A percentile compares a stretch with the other conserved stretches of the same genome.
These are phyloP conservation scores for Bryum argenteum DNA, from an alignment of 225 moss, liverwort and hornwort genomes.

Conservation along the genomic window DNA sequence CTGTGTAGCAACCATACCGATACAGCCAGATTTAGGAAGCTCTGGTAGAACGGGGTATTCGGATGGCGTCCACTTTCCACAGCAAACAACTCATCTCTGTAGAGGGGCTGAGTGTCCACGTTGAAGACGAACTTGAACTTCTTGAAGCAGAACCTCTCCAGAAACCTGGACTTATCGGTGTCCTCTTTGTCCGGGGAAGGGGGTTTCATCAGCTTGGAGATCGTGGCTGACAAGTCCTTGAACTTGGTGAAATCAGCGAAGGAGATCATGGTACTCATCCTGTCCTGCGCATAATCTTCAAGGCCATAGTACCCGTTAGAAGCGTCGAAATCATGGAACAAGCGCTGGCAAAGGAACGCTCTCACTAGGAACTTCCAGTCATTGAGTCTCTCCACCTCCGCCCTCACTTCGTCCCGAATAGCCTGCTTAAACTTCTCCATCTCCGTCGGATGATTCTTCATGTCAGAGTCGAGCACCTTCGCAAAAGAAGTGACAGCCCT, in stretches of 20 bases:
- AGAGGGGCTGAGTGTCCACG: constrained; percentile 4
- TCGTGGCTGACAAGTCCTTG: constrained; percentile 45
- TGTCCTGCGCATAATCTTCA: not conserved
- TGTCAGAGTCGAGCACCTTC: constrained; percentile 30
- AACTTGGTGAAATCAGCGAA: constrained; percentile 34
- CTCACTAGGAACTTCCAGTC: constrained; percentile 53
- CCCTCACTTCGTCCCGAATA: constrained; percentile 15
- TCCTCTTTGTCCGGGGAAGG: not conserved
- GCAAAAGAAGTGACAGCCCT: constrained; percentile 41
- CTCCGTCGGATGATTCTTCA: constrained; percentile 24
- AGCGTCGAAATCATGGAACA: constrained; percentile 35
- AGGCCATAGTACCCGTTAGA: constrained; percentile 27
- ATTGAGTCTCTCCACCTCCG: constrained; percentile 33
- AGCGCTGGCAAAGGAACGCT: constrained; percentile 34
- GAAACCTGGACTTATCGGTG: not conserved
- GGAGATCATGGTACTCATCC: not conserved
- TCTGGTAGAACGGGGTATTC: constrained; percentile 35
- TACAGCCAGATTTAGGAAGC: constrained; percentile 46
- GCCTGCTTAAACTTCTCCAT: constrained; percentile 7
- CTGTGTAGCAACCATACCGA: constrained; percentile 59
- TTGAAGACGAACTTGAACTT: constrained; percentile 38
- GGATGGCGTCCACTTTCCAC: constrained; percentile 24
- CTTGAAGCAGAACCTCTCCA: constrained; percentile 43
- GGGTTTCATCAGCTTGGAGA: constrained; percentile 24
- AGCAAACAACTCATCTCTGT: constrained; percentile 15